Percentiles rank a stretch among this genome's conserved stretches.
Evolutionary conservation across 2,329 filamentous ascomycete species (phyloP).

Genomic region (Rhinocladiella mackenziei): DNA sequence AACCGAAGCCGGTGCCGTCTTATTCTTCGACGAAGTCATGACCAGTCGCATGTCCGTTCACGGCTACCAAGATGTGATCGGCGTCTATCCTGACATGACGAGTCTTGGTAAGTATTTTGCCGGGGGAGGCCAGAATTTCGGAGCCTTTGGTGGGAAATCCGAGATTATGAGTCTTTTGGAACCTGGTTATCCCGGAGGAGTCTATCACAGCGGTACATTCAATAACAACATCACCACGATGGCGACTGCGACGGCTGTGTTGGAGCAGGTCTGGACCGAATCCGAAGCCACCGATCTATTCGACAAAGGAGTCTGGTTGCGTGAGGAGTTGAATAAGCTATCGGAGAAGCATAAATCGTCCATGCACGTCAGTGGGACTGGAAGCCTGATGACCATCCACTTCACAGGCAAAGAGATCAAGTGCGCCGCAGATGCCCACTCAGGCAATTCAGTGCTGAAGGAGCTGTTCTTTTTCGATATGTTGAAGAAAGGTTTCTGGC

Average conservation of each 20-base stretch:
- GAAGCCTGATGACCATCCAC: conserved; percentile 5
- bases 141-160: conserved; percentile 59
- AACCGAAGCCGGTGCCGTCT: not conserved
- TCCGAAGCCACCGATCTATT: not conserved
- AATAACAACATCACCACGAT: conserved; percentile 12
- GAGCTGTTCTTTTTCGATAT: conserved; percentile 11
- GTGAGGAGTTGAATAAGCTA: not conserved
- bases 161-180: conserved; percentile 51
- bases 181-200: not conserved
- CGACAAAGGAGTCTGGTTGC: conserved; percentile 2
- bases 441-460: not conserved
- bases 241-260: conserved; percentile 2
- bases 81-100: conserved; percentile 56
- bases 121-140: conserved; percentile 63
- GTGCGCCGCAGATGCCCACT: not conserved
- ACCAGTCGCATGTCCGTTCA: conserved; percentile 50
- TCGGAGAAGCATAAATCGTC: not conserved
- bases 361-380: conserved; percentile 2
- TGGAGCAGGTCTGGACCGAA: conserved; percentile 2
- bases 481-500: conserved; percentile 2
- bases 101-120: conserved; percentile 65
- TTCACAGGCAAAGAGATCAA: conserved; percentile 1
- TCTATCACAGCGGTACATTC: conserved; percentile 7
- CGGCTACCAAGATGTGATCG: conserved; percentile 43
- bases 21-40: conserved; percentile 10